Base-by-base conservation (phyloP, 495 filamentous ascomycete species). In the Hypoxylon intermedium region DNA sequence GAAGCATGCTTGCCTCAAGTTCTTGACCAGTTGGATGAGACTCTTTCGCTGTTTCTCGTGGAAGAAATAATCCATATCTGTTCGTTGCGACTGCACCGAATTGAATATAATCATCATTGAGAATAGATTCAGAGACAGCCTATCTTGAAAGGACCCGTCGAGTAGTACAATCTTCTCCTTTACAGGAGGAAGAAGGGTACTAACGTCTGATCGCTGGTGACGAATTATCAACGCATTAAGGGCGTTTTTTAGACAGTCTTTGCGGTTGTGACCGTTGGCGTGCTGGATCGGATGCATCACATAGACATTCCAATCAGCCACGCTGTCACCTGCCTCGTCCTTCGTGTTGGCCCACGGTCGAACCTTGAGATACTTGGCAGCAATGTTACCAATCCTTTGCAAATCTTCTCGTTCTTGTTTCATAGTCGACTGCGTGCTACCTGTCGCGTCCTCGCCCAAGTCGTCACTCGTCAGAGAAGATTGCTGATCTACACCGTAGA, bases 31-130 rank as follows among this genome's bases (percentile, higher is more conserved):
- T 23, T 83, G 74, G 38, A 82, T 74, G 0, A 97, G 76, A 44
- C 79, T 74, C 34, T 83, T 85, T 19, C 82, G 72, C 65, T 91
- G 93, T 5, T 80, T 82, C 0, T 84, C 80, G 50, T 96, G 86
- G 63, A 96, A 97, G 67, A 98, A 87, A 65, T 96, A 98, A 67
- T 98, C 93, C 24, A 80, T 77, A 63, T 92, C 93, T 5, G 80
- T 81, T 9, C 92, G 79, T 62, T 97, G 89, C 3, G 91, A 95
- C n/a, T 92, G 93, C 5, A 98, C 85, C 1, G 92, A 85, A 69
- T 98, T 98, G 47, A 90, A 85, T 11, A 88, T 86, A 21, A 97
- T 81, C 64, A 86, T 84, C 59, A 91, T 86, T 1, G 89, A 83
- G 67, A 98, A 96, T 2, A 94, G 75, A 65, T 97, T 98, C 20